Conservation (phyloP, 805 yeast genomes). For the Candida nitratophila region DNA sequence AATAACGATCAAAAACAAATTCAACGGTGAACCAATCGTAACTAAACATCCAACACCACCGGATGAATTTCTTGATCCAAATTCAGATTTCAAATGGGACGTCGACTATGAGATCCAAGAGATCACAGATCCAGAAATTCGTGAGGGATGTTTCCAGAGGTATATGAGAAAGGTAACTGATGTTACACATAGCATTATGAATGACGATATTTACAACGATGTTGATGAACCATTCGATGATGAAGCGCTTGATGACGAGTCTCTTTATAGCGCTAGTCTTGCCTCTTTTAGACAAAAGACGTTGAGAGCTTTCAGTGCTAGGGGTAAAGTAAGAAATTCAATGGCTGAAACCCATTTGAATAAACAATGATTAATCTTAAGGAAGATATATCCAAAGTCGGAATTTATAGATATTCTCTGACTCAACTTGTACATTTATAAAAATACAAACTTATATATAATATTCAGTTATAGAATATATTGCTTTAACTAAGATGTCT, state of each 20-base stretch:
- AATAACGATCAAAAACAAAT: constrained; percentile 27
- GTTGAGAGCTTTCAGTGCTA: constrained; percentile 28
- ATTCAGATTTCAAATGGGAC: constrained; percentile 17
- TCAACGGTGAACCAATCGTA: constrained; percentile 23
- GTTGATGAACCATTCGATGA: constrained; percentile 4
- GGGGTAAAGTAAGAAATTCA: constrained; percentile 8
- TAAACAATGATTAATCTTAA: too few relatives aligned
- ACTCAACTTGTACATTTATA: too few relatives aligned
- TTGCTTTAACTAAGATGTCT: too few relatives aligned
- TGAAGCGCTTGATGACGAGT: neutral
- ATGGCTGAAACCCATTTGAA: neutral
- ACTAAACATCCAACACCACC: constrained; percentile 24
- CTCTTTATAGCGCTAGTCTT: constrained; percentile 12
- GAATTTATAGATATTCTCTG: too few relatives aligned
- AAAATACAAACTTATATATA: too few relatives aligned
- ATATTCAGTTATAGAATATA: too few relatives aligned
- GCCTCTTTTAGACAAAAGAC: constrained; percentile 17
- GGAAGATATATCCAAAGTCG: too few relatives aligned
- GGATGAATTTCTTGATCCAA: constrained; percentile 14
- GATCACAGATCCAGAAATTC: constrained; percentile 1
- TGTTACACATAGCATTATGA: too few relatives aligned
- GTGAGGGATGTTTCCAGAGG: too few relatives aligned
- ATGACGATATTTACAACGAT: constrained; percentile 1
- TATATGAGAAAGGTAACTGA: too few relatives aligned
- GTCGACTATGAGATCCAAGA: constrained; percentile 16